Percentiles rank a stretch among this genome's conserved stretches.
Evolutionary conservation across 371 early-diverging fungal species (phyloP).

Genomic region (Sporodiniella umbellata): DNA sequence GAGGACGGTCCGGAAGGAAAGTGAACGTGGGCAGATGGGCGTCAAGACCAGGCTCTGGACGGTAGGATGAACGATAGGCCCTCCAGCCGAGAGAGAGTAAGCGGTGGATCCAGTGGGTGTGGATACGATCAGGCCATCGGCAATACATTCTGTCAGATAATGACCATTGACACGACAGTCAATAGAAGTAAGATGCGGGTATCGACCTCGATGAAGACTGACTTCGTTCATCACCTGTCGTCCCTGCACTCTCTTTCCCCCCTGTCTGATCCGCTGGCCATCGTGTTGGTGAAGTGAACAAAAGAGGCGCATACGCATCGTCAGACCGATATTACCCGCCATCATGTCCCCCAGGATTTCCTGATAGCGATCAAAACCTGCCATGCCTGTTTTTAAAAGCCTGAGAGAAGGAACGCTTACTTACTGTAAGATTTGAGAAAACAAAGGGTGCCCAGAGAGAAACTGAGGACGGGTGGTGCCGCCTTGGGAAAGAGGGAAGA

Average conservation of each 20-base stretch:
- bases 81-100: slow-evolving; percentile 89
- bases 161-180: slow-evolving; percentile 78
- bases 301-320: slow-evolving; percentile 74
- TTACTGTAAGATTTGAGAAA: slow-evolving; percentile 84
- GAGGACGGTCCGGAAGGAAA: slow-evolving; percentile 90
- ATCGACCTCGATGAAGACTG: slow-evolving; percentile 81
- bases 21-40: slow-evolving; percentile 94
- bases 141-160: slow-evolving; percentile 84
- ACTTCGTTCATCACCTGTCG: slow-evolving; percentile 87
- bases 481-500: slow-evolving; percentile 77
- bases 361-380: slow-evolving; percentile 63
- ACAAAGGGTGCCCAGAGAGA: slow-evolving; percentile 90
- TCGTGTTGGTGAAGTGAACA: slow-evolving; percentile 60
- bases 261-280: slow-evolving; percentile 45
- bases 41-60: slow-evolving; percentile 86
- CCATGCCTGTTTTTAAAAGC: too few relatives aligned
- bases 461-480: slow-evolving; percentile 89
- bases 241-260: slow-evolving; percentile 47
- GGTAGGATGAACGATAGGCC: slow-evolving; percentile 93
- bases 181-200: slow-evolving; percentile 78
- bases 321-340: slow-evolving; percentile 52
- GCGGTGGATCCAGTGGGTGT: slow-evolving; percentile 97
- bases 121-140: slow-evolving; percentile 70
- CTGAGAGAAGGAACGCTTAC: too few relatives aligned
- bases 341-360: slow-evolving; percentile 61